A percentile compares a stretch with the other conserved stretches of the same genome.
Conservation (phyloP, 306 rosid genomes). For the Pterocarpus santalinus region DNA sequence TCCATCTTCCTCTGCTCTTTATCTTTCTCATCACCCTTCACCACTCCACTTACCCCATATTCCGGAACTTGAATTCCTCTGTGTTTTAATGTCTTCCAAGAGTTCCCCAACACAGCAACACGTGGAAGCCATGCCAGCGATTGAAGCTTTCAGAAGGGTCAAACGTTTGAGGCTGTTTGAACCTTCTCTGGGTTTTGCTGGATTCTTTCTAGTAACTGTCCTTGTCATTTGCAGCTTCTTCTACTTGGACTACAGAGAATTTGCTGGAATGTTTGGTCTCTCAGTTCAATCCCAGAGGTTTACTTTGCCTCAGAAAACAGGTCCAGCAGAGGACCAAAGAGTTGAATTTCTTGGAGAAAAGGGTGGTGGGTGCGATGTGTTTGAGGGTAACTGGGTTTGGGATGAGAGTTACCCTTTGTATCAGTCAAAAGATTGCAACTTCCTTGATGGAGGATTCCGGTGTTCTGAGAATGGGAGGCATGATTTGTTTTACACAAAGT, state of each 20-base stretch:
- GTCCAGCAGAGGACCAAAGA: conserved; percentile 40
- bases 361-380: conserved; percentile 68
- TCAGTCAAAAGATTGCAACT: conserved; percentile 71
- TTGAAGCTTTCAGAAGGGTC: conserved; percentile 59
- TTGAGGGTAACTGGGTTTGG: conserved; percentile 95
- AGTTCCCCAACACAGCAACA: conserved; percentile 45
- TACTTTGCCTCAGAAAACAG: conserved; percentile 57
- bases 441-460: conserved; percentile 75
- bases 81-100: conserved; percentile 61
- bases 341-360: conserved; percentile 66
- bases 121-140: conserved; percentile 61
- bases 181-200: conserved; percentile 68
- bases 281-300: conserved; percentile 60
- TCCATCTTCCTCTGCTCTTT: not conserved
- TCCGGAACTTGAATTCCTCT: conserved; percentile 11
- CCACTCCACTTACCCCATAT: conserved; percentile 31
- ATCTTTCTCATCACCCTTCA: conserved; percentile 2
- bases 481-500: conserved; percentile 88
- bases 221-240: conserved; percentile 60
- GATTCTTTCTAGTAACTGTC: conserved; percentile 63
- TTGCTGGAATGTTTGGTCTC: conserved; percentile 48
- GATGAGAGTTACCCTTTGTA: conserved; percentile 83
- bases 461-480: conserved; percentile 91
- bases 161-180: conserved; percentile 72
- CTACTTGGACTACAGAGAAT: conserved; percentile 67